Evolutionary conservation across 169 alveolate species (phyloP), one percentile per base, ranked within the genome.

Genomic region (Sarcocystis neurona): DNA sequence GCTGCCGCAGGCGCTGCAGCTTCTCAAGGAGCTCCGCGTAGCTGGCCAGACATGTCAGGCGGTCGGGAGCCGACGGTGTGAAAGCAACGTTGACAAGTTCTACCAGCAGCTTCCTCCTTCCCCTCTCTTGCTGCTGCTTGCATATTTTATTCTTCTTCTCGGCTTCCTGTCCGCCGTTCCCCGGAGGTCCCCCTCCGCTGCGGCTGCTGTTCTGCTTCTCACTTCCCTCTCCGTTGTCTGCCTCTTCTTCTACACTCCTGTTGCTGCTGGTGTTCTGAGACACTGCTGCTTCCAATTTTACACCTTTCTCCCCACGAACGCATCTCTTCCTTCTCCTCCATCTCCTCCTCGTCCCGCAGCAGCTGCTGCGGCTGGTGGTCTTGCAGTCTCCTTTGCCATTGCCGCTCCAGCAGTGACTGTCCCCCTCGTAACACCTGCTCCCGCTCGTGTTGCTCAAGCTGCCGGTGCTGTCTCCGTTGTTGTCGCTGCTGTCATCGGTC

Each of bases 41-140:
- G 68, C 92, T 88, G 27, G 89, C 89, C 88, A 88, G 56, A 1
- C 87, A 88, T 3, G 92, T 88, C 89, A 88, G 66, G 39, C 92
- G 82, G 79, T 88, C 92, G 3, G 92, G 92, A 5, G 92, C 92
- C 79, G 75, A 66, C 23, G 89, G 80, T 39, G 88, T 48, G 79
- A 87, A 87, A 5, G 82, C 41, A 48, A 68, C 92, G 50, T 85
- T 78, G 37, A 79, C 78, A 5, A 88, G 89, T 70, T 88, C 89
- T 23, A 88, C 92, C 2, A 88, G 89, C 34, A 72, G 27, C 23
- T 53, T 53, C 66, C 66, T 53, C 23, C 66, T 53, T n/a, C n/a
- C n/a, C n/a, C n/a, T n/a, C n/a, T n/a, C n/a, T n/a, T n/a, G n/a
- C n/a, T n/a, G n/a, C n/a, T n/a, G n/a, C n/a, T n/a, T n/a, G n/a